A percentile compares a stretch with the other conserved stretches of the same genome.
phyloP scores from a whole-genome alignment of 2,329 filamentous ascomycete genomes.

The Cyphellophora attinorum region DNA sequence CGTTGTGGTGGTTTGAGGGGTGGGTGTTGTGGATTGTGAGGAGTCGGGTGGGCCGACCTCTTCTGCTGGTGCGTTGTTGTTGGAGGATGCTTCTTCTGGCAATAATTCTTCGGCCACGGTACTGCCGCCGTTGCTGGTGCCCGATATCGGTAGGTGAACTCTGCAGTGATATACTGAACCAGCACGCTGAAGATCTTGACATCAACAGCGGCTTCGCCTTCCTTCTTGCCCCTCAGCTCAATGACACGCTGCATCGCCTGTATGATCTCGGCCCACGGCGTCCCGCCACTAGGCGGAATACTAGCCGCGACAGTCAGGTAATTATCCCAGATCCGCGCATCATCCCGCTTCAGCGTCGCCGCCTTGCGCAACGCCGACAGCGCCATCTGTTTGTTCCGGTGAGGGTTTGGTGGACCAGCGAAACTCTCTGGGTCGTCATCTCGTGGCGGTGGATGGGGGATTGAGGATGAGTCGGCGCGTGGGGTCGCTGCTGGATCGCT shows the following conservation, averaged over 20 bases:
- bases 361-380: constrained; percentile 81
- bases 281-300: constrained; percentile 48
- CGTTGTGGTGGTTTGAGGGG: constrained; percentile 22
- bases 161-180: constrained; percentile 58
- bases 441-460: constrained; percentile 7
- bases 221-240: constrained; percentile 54
- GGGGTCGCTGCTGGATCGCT: constrained; percentile 20
- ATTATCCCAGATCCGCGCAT: constrained; percentile 95
- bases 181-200: constrained; percentile 60
- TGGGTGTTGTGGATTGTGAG: constrained; percentile 26
- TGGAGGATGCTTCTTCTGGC: too few relatives aligned
- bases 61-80: not conserved
- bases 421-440: constrained; percentile 21
- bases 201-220: constrained; percentile 72
- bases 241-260: constrained; percentile 66
- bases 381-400: constrained; percentile 60
- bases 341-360: constrained; percentile 70
- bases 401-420: constrained; percentile 35
- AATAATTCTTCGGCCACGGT: too few relatives aligned
- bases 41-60: constrained; percentile 8
- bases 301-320: constrained; percentile 78
- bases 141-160: constrained; percentile 27
- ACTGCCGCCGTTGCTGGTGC: not conserved
- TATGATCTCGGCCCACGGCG: constrained; percentile 63
- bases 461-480: constrained; percentile 2